Base-by-base conservation (phyloP, 208 protist genomes). In the Leishmania guyanensis region DNA sequence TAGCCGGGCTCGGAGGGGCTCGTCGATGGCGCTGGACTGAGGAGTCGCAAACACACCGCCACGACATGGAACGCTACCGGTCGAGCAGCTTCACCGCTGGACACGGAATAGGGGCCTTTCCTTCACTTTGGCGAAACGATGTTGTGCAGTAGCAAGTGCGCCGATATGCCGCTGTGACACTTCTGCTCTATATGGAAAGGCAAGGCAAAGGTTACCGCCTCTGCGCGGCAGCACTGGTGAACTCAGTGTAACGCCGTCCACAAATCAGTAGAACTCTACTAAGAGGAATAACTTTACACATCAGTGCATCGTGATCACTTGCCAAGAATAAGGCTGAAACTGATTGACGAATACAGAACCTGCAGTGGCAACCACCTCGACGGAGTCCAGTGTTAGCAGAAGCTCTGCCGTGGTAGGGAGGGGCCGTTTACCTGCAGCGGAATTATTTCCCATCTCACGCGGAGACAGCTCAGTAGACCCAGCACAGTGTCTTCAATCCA, bases 231-330 rank as follows among this genome's bases (percentile, higher is more conserved):
- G 80, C 9, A 84, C 77, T 5, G 83, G 84, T 17, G 88, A 84
- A 17, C 68, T 87, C 17, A 93, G 69, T 36, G 70, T 75, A 9
- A 88, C 20, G 20, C 83, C 84, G 2, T 85, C 20, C 46, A 88
- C 80, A 5, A 86, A 50, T 65, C 68, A 77, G 20, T 83, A 46
- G 20, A 82, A 74, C 29, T 91, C 84, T 36, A 90, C 84, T n/a
- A 90, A 62, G 2, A 82, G 76, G 33, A 84, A 88, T 22, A 92
- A 85, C 80, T 90, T 85, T 26, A 90, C 80, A 80, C 89, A 88
- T 79, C 90, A 76, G 77, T 90, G 89, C 26, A 91, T 53, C 88
- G 91, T 92, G 71, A 84, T 89, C 58, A 93, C 88, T 22, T 75
- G 46, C 90, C 86, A 92, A 17, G 78, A 70, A 36, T 56, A 9